These are phyloP conservation scores for Neurospora sp. DNA, from an alignment of 495 filamentous ascomycete genomes.

Conservation along the genomic window DNA sequence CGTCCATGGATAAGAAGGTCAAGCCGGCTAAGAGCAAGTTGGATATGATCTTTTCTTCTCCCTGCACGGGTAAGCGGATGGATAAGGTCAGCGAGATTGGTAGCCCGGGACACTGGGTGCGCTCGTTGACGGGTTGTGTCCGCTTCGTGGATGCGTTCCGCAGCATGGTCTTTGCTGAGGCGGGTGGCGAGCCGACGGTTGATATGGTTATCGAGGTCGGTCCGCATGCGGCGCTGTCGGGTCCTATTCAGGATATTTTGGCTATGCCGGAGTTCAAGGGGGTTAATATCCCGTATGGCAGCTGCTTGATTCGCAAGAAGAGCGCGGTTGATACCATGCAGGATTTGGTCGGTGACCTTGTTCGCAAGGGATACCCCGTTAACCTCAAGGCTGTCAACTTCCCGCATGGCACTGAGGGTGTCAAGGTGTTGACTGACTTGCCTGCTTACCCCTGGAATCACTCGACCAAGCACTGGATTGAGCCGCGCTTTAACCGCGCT, in stretches of 20 bases:
- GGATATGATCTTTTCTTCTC: constrained; percentile 17
- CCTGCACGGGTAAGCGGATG: constrained; percentile 14
- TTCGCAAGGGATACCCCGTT: constrained; percentile 28
- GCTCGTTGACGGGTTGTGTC: constrained; percentile 36
- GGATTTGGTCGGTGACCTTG: constrained; percentile 16
- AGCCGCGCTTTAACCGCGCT: constrained; percentile 32
- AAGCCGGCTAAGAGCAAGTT: constrained; percentile 7
- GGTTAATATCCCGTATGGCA: constrained; percentile 15
- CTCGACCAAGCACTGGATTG: constrained; percentile 31
- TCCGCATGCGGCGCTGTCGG: constrained; percentile 36
- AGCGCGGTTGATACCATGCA: constrained; percentile 26
- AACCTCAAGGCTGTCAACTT: constrained; percentile 32
- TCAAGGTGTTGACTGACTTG: constrained; percentile 24
- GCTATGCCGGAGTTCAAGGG: constrained; percentile 13
- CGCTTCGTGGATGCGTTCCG: constrained; percentile 32
- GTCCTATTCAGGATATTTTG: constrained; percentile 45
- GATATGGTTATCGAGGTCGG: constrained; percentile 31
- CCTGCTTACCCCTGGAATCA: constrained; percentile 40
- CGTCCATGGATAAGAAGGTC: constrained; percentile 17
- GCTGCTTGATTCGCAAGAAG: constrained; percentile 21
- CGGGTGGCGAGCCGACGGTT: constrained; percentile 5
- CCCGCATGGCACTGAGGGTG: constrained; percentile 18
- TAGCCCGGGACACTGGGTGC: constrained; percentile 31
- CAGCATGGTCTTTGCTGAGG: constrained; percentile 16
- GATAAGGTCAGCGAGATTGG: constrained; percentile 14